phyloP scores from a whole-genome alignment of 768 basidiomycete genomes.

The Termitomyces sp. region DNA sequence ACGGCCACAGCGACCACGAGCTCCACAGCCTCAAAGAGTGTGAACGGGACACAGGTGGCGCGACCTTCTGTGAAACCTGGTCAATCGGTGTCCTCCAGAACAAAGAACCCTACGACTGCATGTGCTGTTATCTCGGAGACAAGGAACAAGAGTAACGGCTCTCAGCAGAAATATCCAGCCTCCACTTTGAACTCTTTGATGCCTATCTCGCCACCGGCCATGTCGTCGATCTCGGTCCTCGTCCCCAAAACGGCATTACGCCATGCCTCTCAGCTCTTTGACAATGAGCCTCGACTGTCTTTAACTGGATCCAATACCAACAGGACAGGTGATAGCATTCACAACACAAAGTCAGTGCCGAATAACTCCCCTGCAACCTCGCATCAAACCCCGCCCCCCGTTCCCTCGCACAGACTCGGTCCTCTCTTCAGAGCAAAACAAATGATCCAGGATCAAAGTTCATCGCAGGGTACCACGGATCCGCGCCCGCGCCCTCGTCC shows the following conservation, averaged over 20 bases:
- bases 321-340: too few relatives aligned
- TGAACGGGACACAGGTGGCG: background rate
- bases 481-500: background rate
- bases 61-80: background rate
- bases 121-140: background rate
- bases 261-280: background rate
- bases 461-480: background rate
- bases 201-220: background rate
- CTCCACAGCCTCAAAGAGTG: background rate
- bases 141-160: background rate
- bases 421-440: background rate
- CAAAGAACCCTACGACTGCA: slow-evolving; percentile 2
- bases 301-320: background rate
- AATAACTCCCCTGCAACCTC: background rate
- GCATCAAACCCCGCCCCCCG: background rate
- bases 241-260: background rate
- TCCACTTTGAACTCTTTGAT: background rate
- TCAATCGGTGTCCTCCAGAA: background rate
- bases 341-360: background rate
- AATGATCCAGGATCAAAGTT: background rate
- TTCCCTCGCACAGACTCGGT: background rate
- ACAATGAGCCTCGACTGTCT: background rate
- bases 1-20: background rate
- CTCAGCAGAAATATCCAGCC: background rate
- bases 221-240: background rate